phyloP scores from a whole-genome alignment of 208 protist genomes.

The Acanthamoeba castellanii region DNA sequence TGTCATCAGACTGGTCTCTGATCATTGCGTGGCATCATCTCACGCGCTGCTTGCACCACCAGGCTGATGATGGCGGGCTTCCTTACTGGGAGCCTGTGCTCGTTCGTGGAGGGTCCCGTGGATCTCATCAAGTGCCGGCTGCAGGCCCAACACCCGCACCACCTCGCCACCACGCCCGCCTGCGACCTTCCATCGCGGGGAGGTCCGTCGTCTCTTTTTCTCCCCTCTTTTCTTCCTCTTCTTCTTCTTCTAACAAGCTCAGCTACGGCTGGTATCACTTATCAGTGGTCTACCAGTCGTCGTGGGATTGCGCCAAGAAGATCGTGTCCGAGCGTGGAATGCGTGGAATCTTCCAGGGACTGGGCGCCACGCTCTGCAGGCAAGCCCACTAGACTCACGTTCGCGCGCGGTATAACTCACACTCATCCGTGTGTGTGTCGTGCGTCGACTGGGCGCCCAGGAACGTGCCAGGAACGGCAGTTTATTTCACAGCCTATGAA shows the following conservation, averaged over 20 bases:
- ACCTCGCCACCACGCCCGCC: background rate
- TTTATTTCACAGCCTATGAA: conserved; percentile 71
- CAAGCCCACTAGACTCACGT: background rate
- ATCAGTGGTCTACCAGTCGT: conserved; percentile 51
- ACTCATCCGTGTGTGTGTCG: background rate
- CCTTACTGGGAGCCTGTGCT: conserved; percentile 33
- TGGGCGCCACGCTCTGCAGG: conserved; percentile 50
- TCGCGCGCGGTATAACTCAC: background rate
- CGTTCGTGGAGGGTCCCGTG: conserved; percentile 64
- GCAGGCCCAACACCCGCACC: conserved; percentile 66
- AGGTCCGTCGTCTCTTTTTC: background rate
- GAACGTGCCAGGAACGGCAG: conserved; percentile 51
- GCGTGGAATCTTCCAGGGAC: conserved; percentile 55
- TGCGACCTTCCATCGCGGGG: background rate
- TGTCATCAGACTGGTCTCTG: background rate
- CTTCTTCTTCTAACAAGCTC: background rate
- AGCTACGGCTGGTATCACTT: background rate
- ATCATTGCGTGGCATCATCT: background rate
- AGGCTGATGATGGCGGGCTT: conserved; percentile 57
- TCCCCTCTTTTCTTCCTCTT: background rate
- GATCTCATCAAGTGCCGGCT: conserved; percentile 63
- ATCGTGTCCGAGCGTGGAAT: conserved; percentile 40
- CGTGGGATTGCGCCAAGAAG: conserved; percentile 62
- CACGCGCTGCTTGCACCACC: background rate
- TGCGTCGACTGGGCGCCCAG: background rate